Conservation (phyloP, 495 filamentous ascomycete species). For the Hyaloscypha hepaticicola region DNA sequence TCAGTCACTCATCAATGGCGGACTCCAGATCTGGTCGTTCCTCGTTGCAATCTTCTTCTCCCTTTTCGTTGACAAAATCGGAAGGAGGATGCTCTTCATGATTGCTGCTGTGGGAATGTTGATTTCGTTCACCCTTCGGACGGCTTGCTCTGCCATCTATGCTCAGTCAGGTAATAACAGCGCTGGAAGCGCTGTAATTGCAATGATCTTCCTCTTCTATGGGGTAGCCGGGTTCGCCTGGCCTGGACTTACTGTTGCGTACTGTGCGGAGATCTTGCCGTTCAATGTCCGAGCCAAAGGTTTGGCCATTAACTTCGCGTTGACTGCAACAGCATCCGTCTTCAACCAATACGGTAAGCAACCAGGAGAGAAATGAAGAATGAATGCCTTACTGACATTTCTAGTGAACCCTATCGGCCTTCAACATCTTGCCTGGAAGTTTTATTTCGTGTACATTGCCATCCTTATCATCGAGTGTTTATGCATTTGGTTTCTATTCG, state of each 20-base stretch:
- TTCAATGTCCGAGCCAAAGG: conserved; percentile 27
- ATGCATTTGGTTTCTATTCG: conserved; percentile 32
- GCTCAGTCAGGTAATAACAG: conserved; percentile 6
- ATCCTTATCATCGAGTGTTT: conserved; percentile 32
- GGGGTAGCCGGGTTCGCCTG: conserved; percentile 19
- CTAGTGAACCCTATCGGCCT: conserved; percentile 19
- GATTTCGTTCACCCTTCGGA: conserved; percentile 16
- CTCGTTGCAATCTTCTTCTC: conserved; percentile 11
- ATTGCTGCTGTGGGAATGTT: conserved; percentile 5
- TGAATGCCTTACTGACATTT: background rate
- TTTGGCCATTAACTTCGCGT: conserved; percentile 25
- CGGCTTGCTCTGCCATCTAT: conserved; percentile 6
- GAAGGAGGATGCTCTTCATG: conserved; percentile 15
- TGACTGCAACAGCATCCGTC: conserved; percentile 30
- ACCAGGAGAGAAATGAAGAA: background rate
- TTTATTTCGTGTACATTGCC: conserved; percentile 33
- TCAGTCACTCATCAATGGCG: conserved; percentile 38
- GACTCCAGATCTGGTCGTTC: conserved; percentile 18
- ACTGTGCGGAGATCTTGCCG: conserved; percentile 22
- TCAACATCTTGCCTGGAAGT: conserved; percentile 29
- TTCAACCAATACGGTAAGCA: conserved; percentile 17
- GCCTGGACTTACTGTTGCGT: conserved; percentile 34
- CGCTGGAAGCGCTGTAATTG: conserved; percentile 14
- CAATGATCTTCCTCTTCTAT: conserved; percentile 21
- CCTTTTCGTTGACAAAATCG: conserved; percentile 11